phyloP scores from a whole-genome alignment of 169 alveolate species.

The Plasmodium gonderi region DNA sequence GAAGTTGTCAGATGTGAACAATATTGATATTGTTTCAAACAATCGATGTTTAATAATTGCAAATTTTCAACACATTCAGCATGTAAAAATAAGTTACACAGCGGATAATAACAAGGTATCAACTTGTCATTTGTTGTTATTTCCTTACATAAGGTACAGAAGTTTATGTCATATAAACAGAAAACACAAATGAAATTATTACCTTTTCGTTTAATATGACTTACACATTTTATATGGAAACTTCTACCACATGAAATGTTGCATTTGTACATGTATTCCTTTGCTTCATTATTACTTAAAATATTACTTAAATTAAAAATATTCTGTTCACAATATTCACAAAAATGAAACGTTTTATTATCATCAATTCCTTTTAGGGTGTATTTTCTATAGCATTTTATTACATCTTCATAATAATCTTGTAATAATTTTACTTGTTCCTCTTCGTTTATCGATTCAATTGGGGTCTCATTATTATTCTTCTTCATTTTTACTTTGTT shows the following conservation, averaged over 20 bases:
- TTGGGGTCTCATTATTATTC: not conserved
- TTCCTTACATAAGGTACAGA: constrained; percentile 61
- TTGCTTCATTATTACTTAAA: not conserved
- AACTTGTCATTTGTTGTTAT: constrained; percentile 19
- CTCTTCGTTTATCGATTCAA: not conserved
- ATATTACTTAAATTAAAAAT: constrained; percentile 32
- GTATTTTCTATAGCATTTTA: constrained; percentile 26
- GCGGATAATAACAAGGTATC: constrained; percentile 72
- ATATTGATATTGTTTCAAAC: constrained; percentile 23
- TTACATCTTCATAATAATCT: constrained; percentile 14
- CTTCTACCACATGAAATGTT: constrained; percentile 45
- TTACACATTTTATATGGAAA: constrained; percentile 51
- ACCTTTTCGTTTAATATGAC: constrained; percentile 7
- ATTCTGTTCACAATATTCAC: constrained; percentile 53
- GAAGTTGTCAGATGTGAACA: not conserved
- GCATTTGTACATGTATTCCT: constrained; percentile 24
- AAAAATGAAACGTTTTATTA: constrained; percentile 1
- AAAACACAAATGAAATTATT: constrained; percentile 58
- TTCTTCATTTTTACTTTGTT: not conserved
- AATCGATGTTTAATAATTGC: not conserved
- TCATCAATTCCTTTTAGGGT: constrained; percentile 9
- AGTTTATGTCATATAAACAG: constrained; percentile 36
- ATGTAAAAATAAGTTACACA: constrained; percentile 74
- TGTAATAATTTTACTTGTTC: not conserved
- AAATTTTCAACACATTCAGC: constrained; percentile 49